Percentiles rank a stretch among this genome's conserved stretches.
phyloP scores from a whole-genome alignment of 495 filamentous ascomycete genomes.

The Ramalina intermedia region DNA sequence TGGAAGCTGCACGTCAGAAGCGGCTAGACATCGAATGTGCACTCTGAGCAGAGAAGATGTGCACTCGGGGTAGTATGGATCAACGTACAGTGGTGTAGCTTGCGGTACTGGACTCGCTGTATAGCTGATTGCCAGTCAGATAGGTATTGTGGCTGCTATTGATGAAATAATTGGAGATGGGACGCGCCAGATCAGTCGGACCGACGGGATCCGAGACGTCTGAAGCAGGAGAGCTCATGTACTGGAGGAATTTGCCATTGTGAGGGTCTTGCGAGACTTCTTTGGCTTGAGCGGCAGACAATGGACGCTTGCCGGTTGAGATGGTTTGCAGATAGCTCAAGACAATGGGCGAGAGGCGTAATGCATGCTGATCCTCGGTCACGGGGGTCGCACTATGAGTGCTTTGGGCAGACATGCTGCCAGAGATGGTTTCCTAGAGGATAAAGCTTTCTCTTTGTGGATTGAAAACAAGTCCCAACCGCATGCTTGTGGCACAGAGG shows the following conservation, averaged over 20 bases:
- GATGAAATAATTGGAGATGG: constrained; percentile 79
- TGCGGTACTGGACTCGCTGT: constrained; percentile 62
- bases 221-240: constrained; percentile 44
- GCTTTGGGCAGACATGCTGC: not conserved
- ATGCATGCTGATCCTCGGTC: too few relatives aligned
- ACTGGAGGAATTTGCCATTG: constrained; percentile 34
- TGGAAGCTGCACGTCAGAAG: constrained; percentile 8
- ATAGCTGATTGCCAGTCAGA: constrained; percentile 82
- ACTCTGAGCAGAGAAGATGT: not conserved
- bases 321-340: constrained; percentile 9
- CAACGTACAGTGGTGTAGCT: constrained; percentile 65
- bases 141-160: constrained; percentile 94
- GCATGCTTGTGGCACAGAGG: too few relatives aligned
- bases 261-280: constrained; percentile 4
- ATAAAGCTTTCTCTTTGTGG: not conserved
- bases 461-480: not conserved
- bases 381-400: too few relatives aligned
- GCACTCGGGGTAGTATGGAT: not conserved
- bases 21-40: not conserved
- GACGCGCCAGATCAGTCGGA: constrained; percentile 41
- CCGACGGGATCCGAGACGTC: constrained; percentile 24
- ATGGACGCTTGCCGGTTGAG: constrained; percentile 3
- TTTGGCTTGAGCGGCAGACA: constrained; percentile 6
- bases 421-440: not conserved
- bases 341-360: constrained; percentile 9